Evolutionary conservation across 2,329 filamentous ascomycete species (phyloP).

Genomic region (Samsoniella hepiali): DNA sequence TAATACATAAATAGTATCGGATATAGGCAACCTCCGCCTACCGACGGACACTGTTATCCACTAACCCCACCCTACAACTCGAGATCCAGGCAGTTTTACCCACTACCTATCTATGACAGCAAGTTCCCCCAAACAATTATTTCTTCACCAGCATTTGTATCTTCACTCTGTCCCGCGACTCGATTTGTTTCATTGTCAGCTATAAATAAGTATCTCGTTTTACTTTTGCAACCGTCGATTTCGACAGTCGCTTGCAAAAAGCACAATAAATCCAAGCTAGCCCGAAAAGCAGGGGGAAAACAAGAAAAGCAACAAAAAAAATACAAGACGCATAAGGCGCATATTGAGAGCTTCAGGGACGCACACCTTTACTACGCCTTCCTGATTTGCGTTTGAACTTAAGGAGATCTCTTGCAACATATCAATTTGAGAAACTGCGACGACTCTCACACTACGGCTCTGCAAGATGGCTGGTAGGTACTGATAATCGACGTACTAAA

Average conservation of each 20-base stretch:
- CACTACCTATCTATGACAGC: background rate
- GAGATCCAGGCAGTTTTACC: background rate
- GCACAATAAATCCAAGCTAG: background rate
- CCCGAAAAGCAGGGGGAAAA: background rate
- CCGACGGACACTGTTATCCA: constrained; percentile 9
- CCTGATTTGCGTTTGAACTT: background rate
- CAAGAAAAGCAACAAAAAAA: background rate
- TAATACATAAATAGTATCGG: constrained; percentile 21
- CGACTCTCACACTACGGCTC: background rate
- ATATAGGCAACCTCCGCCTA: constrained; percentile 28
- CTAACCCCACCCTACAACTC: constrained; percentile 15
- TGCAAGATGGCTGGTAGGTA: constrained; percentile 15
- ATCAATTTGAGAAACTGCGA: background rate
- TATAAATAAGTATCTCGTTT: background rate
- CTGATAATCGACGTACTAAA: background rate
- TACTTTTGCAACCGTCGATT: background rate
- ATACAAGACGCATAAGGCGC: background rate
- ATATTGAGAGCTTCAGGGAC: background rate
- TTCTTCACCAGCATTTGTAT: constrained; percentile 4
- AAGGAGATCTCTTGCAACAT: background rate
- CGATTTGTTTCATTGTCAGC: background rate
- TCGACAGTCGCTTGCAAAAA: background rate
- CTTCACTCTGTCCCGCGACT: background rate
- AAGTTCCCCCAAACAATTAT: background rate
- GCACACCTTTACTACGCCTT: background rate